Conservation (phyloP, 768 basidiomycete genomes). For the Agrocybe pediades region DNA sequence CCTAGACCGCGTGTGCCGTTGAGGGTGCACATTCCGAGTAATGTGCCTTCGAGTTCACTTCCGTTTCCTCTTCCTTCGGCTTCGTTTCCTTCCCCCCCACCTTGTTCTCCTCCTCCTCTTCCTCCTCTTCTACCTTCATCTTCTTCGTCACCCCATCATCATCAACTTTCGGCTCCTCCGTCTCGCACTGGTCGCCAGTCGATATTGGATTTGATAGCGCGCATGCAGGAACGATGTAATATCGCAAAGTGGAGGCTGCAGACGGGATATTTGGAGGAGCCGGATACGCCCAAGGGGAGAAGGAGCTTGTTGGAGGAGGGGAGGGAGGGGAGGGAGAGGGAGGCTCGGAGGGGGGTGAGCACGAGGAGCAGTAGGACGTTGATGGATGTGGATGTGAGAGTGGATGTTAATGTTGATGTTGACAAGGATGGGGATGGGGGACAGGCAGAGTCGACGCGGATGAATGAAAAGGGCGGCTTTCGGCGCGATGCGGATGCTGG, state of each 20-base stretch:
- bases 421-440: conserved; percentile 8
- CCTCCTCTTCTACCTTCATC: conserved; percentile 19
- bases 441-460: conserved; percentile 23
- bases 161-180: too few relatives aligned
- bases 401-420: too few relatives aligned
- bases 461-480: not conserved
- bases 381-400: too few relatives aligned
- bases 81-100: conserved; percentile 3
- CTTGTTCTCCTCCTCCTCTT: conserved; percentile 2
- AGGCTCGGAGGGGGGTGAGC: too few relatives aligned
- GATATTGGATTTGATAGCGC: conserved; percentile 38
- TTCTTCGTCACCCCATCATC: conserved; percentile 7
- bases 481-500: not conserved
- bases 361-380: not conserved
- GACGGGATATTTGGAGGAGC: conserved; percentile 23
- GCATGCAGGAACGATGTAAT: conserved; percentile 45
- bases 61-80: conserved; percentile 19
- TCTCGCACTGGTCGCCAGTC: too few relatives aligned
- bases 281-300: not conserved
- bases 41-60: too few relatives aligned
- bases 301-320: conserved; percentile 2
- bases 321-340: not conserved
- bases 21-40: too few relatives aligned
- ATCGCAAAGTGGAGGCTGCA: conserved; percentile 39
- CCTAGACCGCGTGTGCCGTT: not conserved